Base-by-base conservation (phyloP, 208 protist species). In the Trypanosoma avium region DNA sequence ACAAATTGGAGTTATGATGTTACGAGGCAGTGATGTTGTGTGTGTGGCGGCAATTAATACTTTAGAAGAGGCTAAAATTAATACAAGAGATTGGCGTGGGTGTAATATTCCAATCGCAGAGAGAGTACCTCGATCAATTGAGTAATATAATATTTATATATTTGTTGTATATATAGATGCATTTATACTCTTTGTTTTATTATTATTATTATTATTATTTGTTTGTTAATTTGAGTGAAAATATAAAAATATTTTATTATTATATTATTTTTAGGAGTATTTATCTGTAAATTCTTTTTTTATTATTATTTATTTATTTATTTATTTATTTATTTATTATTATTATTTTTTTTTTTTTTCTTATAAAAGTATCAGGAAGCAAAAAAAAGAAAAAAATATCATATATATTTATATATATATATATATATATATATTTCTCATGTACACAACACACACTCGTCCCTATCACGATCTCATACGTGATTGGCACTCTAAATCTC, bases 1-100 rank as follows among this genome's bases (percentile, higher is more conserved):
- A 21, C 32, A 47, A 1, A 38, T 90, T 13, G 88, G 88, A 6
- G 81, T 86, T n/a, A 48, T 90, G 60, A 79, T 95, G 78, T 62
- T 91, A 33, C 79, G 89, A 27, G 89, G 89, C 2, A 62, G 77
- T 15, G 82, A 91, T 64, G 71, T 95, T 1, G 81, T 95, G 36
- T 72, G 74, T 35, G 77, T 95, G 8, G 83, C 67, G 5, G 67
- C 73, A 15, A 61, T 95, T 9, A 76, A 95, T 52, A 85, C 88
- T 15, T 73, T 89, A 47, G 82, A 87, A 63, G 85, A 95, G 77
- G 89, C 89, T 24, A 77, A 75, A 36, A 56, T 76, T 22, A 77
- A 84, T 30, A 61, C 75, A 15, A 70, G 58, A 27, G 55, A 61
- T 27, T 81, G 73, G 77, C 52, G 61, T 0, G 88, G 85, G 12